Base-by-base conservation (phyloP, 2,329 filamentous ascomycete genomes). In the Cladosporium sp. region DNA sequence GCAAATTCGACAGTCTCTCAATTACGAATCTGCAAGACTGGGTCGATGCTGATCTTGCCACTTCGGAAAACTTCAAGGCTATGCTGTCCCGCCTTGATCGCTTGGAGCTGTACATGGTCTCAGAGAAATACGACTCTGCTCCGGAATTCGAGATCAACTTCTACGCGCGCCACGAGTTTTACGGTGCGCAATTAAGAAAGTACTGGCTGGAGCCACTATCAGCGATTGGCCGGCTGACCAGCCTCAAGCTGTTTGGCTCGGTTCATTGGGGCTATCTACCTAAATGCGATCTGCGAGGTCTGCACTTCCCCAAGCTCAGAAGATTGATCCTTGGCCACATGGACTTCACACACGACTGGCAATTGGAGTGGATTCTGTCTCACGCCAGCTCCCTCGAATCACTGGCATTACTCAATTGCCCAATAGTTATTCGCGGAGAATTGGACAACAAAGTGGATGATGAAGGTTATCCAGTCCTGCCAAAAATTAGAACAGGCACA, bases 291-390 rank as follows among this genome's bases (percentile, higher is more conserved):
- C 70, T 78, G 34, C n/a, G 58, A 62, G 45, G 51, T 25, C 2
- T 63, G 2, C 59, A 62, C 20, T 76, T 80, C 20, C 75, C 76
- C 0, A 66, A 70, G 0, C 72, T 81, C 5, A 71, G 70, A 22
- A 69, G 72, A 0, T 68, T 82, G 0, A 67, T 70, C 0, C 63
- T 82, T 0, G 75, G 76, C 0, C 74, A 73, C 1, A 77, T 73
- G 19, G 69, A 72, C 3, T 79, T 82, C 51, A 70, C 71, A 3
- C 72, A 79, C 38, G 72, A 79, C 17, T 75, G 73, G 70, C 78
- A 82, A 55, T 63, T 80, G 0, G 74, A 76, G 11, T 81, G 78
- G 78, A 73, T 82, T 2, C 58, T 76, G 0, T 72, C 70, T 0
- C 68, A 80, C 3, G 69, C 65, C 3, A 12, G 59, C 0, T 77